Conservation (phyloP, 2,329 filamentous ascomycete genomes). For the Setomelanomma holmii region DNA sequence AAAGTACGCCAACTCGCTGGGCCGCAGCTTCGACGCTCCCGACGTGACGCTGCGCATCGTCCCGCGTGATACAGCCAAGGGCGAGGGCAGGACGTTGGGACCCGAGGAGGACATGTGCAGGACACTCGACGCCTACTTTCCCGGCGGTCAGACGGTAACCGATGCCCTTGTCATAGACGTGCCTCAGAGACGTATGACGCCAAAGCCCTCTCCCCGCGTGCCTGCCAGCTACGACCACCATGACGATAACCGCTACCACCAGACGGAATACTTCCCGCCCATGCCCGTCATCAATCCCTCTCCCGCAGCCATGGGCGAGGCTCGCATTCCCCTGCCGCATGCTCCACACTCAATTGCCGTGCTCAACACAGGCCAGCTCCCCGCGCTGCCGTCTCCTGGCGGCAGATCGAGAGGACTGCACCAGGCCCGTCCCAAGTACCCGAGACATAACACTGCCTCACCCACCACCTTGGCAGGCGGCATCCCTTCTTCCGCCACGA, state of each 20-base stretch:
- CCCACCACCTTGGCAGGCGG: conserved; percentile 67
- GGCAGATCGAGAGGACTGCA: conserved; percentile 60
- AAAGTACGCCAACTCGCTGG: conserved; percentile 94
- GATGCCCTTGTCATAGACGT: conserved; percentile 93
- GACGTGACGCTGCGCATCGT: conserved; percentile 82
- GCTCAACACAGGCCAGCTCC: conserved; percentile 79
- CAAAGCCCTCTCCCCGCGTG: conserved; percentile 76
- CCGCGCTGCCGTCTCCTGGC: conserved; percentile 84
- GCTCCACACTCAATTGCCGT: conserved; percentile 74
- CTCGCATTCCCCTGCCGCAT: conserved; percentile 46
- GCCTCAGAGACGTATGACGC: conserved; percentile 72
- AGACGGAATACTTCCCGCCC: conserved; percentile 83
- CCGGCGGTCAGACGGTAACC: conserved; percentile 84
- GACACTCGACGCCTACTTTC: conserved; percentile 82
- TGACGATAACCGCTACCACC: conserved; percentile 72
- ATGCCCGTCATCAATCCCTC: conserved; percentile 57
- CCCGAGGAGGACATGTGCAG: conserved; percentile 85
- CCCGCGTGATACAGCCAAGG: conserved; percentile 65
- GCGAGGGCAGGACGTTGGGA: conserved; percentile 72
- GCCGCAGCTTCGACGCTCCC: conserved; percentile 86
- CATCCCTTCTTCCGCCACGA: conserved; percentile 51
- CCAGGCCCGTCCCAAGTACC: conserved; percentile 65
- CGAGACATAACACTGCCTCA: conserved; percentile 79
- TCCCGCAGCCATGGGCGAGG: conserved; percentile 47
- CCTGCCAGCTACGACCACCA: conserved; percentile 60